phyloP scores from a whole-genome alignment of 305 asterid species.

The Fraxinus baroniana region DNA sequence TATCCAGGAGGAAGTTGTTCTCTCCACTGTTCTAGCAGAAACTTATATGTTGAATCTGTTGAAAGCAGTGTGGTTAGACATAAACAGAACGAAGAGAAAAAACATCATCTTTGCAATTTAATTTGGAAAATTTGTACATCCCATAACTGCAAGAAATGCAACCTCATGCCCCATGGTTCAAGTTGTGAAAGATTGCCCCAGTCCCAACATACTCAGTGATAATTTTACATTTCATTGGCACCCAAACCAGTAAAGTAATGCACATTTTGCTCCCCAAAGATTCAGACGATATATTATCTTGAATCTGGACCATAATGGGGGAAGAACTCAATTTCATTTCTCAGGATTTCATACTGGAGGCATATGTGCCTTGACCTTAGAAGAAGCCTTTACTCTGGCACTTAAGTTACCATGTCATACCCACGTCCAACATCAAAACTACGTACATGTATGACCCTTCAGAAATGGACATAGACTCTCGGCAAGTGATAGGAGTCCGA shows the following conservation, averaged over 20 bases:
- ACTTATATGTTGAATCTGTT: constrained; percentile 88
- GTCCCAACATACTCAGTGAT: constrained; percentile 2
- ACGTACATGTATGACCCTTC: not conserved
- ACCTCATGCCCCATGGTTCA: not conserved
- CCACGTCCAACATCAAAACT: not conserved
- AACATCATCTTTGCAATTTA: not conserved
- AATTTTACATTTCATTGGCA: not conserved
- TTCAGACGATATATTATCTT: not conserved
- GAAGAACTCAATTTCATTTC: constrained; percentile 12
- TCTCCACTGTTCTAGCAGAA: constrained; percentile 95
- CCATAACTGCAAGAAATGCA: not conserved
- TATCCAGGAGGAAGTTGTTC: constrained; percentile 86
- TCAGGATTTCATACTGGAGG: constrained; percentile 7
- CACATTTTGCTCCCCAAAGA: constrained; percentile 4
- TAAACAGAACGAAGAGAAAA: constrained; percentile 15
- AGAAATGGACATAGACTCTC: not conserved
- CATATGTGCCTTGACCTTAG: not conserved
- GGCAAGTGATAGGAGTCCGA: not conserved
- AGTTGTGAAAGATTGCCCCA: constrained; percentile 6
- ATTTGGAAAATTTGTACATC: constrained; percentile 7
- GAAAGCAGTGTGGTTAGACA: constrained; percentile 19
- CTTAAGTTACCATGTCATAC: not conserved
- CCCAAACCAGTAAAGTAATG: constrained; percentile 8
- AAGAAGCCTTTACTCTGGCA: not conserved
- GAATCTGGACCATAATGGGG: not conserved